Base-by-base conservation (phyloP, 139 green algal species). In the Auxenochlorella pyrenoidosa region DNA sequence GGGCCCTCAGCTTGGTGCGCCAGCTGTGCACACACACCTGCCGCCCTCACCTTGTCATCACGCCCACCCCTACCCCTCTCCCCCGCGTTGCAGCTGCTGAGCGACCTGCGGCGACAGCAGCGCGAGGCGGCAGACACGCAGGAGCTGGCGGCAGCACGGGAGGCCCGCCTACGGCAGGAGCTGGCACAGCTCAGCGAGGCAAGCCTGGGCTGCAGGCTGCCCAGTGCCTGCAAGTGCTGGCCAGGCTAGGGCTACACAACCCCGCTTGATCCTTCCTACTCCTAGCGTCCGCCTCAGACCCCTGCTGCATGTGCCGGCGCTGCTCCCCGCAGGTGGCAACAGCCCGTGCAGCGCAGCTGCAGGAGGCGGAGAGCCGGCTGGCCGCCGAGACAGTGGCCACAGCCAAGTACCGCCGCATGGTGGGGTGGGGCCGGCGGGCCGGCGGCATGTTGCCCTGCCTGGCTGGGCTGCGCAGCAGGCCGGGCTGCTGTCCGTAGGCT, bases 321-420 rank as follows among this genome's bases (percentile, higher is more conserved):
- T 63, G 36, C 30, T 51, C n/a, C 34, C 30, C 63, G 79, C 79
- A 85, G 79, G 13, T 59, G 79, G 60, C 54, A 32, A 16, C 63
- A 13, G 32, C n/a, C 32, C 78, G 78, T 15, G 68, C 80, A 28
- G 63, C 60, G 28, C 80, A 88, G 70, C 60, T 84, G 40, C 41
- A 86, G 8, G 78, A 59, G 58, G 59, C 79, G 34, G 68, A 87
- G 41, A 34, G 15, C 19, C 40, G 85, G 79, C 63, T 91, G 65
- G 54, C 60, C 3, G n/a, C 36, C 8, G 85, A 91, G 68, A 75
- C 60, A 21, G 76, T 85, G 30, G n/a, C 47, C 41, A 63, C 89
- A 5, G 43, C 76, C 36, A 91, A 89, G 59, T 91, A 91, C 58
- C 85, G 79, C 5, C 54, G 85, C 36, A 90, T 91, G 88, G 88